Evolutionary conservation across 129 eudicot genomes (phyloP), one percentile per base, ranked within the genome.

Genomic region (Cynara cardunculus): DNA sequence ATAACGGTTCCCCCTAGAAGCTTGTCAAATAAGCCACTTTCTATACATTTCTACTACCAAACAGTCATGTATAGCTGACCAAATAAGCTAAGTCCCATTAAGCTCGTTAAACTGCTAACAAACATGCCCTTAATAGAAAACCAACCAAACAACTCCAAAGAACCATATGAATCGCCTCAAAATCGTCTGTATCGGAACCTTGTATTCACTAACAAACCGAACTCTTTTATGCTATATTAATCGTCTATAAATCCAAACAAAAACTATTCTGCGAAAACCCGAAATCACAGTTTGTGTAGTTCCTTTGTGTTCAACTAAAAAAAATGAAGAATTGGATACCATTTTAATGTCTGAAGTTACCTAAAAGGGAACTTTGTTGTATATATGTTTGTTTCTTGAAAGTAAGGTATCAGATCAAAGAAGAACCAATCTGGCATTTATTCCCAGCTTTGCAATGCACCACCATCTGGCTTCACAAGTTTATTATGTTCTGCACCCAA

Each of bases 371-470:
- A 32, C 24, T 32, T 61, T 62, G 32, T 61, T 49, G 8, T 26
- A 24, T 12, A 0, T 71, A 24, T 12, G 0, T 71, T 71, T 71
- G 75, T 25, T 32, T 71, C 77, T 7, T 24, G 44, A 25, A 32
- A 24, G 49, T 56, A 53, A 56, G 46, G 69, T 56, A 56, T 75
- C 6, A 46, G 14, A 74, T 26, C 78, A 49, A 24, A 14, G 0
- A 73, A 12, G 68, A 74, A 25, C 65, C 25, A 3, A 22, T 34
- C 13, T 61, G 71, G 71, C 72, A 34, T 59, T 77, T 76, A 77
- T 62, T 77, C 72, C 39, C 80, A 76, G 37, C 61, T 77, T 77
- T 65, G 62, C 62, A 64, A 64, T 61, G 31, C 62, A 65, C 81
- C 80, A 64, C 35, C 80, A 75, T 75, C 66, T 3, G 7, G 16